Base-by-base conservation (phyloP, 2,329 filamentous ascomycete species). In the Talaromyces sp. region DNA sequence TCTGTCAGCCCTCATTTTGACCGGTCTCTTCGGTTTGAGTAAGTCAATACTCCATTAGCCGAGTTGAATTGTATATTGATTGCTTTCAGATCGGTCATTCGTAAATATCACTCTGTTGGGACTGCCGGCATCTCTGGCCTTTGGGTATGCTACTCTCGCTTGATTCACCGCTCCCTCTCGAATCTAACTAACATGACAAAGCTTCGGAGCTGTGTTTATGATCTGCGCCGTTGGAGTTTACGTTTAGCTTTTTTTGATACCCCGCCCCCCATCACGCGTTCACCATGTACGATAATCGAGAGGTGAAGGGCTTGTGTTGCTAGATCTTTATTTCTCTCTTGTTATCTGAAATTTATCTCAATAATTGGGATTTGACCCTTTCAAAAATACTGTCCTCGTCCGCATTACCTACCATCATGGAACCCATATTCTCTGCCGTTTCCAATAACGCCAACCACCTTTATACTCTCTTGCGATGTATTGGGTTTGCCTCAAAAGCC, bases 211-310 rank as follows among this genome's bases (percentile, higher is more conserved):
- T 57, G 92, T 99, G 53, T 97, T 95, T 80, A 96, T 97, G 89
- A 98, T 99, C 80, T 99, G 95, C 79, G 95, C 93, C 64, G 95
- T 95, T 75, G 95, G 95, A 76, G 95, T 99, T 74, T 98, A 99
- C 87, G 92, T 99, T 77, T 99, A 86, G 79, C 57, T 65, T 65
- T 18, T 65, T 63, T 69, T 65, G 65, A 63, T 63, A 63, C 65
- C 65, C 63, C 44, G 18, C 23, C 44, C 42, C 68, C 67, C 57
- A 44, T 55, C 62, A 58, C 60, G 61, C 61, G 63, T 64, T 47
- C 50, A 62, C 60, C 66, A 71, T 78, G 75, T 75, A 75, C 70
- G 66, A 70, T 73, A 75, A 67, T 65, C 65, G 69, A 70, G 66
- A 69, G 63, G 58, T 65, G 65, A 63, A 59, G 67, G 66, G 60